Conservation (phyloP, 305 asterid species). For the Plantago rigida region DNA sequence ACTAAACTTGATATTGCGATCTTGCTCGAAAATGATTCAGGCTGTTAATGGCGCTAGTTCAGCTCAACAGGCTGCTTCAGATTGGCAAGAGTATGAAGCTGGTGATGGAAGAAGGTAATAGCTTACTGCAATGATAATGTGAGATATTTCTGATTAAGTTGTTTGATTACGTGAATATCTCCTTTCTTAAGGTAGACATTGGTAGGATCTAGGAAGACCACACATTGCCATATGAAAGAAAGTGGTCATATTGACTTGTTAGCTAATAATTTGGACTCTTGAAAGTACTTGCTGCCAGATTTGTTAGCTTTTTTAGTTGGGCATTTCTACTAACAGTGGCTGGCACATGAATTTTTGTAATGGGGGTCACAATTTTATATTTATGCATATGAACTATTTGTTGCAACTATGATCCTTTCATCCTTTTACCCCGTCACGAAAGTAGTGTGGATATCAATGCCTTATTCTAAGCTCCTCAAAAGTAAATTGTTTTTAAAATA, state of each 20-base stretch:
- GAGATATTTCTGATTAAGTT: constrained; percentile 3
- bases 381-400: too few relatives aligned
- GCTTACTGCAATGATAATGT: constrained; percentile 15
- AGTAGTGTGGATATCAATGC: too few relatives aligned
- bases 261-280: constrained; percentile 19
- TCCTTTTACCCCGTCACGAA: too few relatives aligned
- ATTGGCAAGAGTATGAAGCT: constrained; percentile 91
- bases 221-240: too few relatives aligned
- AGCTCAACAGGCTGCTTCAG: constrained; percentile 55
- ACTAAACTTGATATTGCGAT: constrained; percentile 16
- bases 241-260: constrained; percentile 8
- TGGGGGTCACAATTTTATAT: too few relatives aligned
- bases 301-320: constrained; percentile 8
- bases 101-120: constrained; percentile 86
- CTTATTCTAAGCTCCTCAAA: too few relatives aligned
- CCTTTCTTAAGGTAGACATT: too few relatives aligned
- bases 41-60: constrained; percentile 38
- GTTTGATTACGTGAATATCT: background rate
- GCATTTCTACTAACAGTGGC: background rate
- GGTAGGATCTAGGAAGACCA: too few relatives aligned
- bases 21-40: constrained; percentile 25
- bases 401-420: too few relatives aligned
- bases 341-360: too few relatives aligned
- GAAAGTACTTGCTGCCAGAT: background rate
- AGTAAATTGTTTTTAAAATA: too few relatives aligned